phyloP scores from a whole-genome alignment of 2,329 filamentous ascomycete species.

The Fusarium pseudonygamai region DNA sequence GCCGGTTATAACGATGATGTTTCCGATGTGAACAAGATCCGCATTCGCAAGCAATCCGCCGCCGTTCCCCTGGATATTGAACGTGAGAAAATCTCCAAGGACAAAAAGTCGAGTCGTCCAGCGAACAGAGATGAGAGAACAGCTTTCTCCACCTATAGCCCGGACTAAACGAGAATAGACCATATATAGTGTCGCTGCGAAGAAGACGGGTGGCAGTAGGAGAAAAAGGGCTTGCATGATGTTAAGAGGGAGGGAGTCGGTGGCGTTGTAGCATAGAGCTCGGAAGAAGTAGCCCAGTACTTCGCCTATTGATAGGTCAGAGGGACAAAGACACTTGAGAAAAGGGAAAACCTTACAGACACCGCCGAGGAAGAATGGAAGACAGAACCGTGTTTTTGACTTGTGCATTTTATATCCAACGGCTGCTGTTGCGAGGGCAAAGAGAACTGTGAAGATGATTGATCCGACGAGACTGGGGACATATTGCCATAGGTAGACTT shows the following conservation, averaged over 20 bases:
- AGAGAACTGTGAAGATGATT: constrained; percentile 56
- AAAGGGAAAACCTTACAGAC: constrained; percentile 45
- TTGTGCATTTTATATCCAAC: constrained; percentile 55
- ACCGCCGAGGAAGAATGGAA: constrained; percentile 56
- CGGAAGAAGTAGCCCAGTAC: constrained; percentile 26
- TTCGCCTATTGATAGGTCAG: not conserved
- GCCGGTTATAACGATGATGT: constrained; percentile 7
- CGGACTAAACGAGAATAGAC: constrained; percentile 16
- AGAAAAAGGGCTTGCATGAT: constrained; percentile 32
- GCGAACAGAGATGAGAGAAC: constrained; percentile 5
- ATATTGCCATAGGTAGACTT: constrained; percentile 42
- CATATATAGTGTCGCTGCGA: constrained; percentile 34
- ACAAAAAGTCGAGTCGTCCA: constrained; percentile 29
- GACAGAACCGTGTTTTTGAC: constrained; percentile 59
- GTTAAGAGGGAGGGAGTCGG: constrained; percentile 5
- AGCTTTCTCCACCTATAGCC: not conserved
- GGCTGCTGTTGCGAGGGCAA: constrained; percentile 49
- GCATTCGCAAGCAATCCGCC: constrained; percentile 11
- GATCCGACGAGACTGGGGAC: constrained; percentile 56
- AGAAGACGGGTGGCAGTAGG: constrained; percentile 16
- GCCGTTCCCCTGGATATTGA: constrained; percentile 17
- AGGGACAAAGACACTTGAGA: too few species aligned
- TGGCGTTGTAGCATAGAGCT: constrained; percentile 13
- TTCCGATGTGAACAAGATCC: not conserved
- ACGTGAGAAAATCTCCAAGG: constrained; percentile 15